These are phyloP conservation scores for Medicago ruthenica DNA, from an alignment of 306 rosid genomes.

Conservation along the genomic window DNA sequence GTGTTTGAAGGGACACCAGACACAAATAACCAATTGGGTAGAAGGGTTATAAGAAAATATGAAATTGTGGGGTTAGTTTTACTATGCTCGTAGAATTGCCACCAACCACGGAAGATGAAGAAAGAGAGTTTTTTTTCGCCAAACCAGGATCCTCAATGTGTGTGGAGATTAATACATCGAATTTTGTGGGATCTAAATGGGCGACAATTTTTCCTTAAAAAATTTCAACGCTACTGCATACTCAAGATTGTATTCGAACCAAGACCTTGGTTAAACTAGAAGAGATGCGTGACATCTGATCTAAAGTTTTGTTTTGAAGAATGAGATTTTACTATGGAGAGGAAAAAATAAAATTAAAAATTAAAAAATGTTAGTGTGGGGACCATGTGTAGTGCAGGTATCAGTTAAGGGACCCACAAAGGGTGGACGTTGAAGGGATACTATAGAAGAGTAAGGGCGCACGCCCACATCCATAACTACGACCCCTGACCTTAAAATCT, in stretches of 20 bases:
- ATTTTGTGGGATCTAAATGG: no score
- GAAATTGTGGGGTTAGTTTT: slow-evolving; percentile 41
- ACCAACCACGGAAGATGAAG: slow-evolving; percentile 57
- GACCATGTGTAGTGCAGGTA: slow-evolving; percentile 52
- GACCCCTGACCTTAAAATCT: slow-evolving; percentile 86
- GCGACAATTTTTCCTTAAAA: no score
- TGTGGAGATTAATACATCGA: no score
- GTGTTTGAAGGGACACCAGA: slow-evolving; percentile 41
- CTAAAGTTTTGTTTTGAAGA: no score
- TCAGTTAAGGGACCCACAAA: slow-evolving; percentile 55
- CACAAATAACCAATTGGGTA: slow-evolving; percentile 46
- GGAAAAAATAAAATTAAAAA: no score
- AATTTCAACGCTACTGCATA: no score
- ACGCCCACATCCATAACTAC: slow-evolving; percentile 77
- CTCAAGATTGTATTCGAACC: no score
- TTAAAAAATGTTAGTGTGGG: slow-evolving; percentile 45
- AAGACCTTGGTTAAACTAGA: no score
- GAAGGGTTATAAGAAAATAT: background rate
- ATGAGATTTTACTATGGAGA: background rate
- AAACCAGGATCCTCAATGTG: no score
- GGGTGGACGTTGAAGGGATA: slow-evolving; percentile 34
- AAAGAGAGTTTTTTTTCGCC: slow-evolving; percentile 12
- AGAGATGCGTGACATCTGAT: no score
- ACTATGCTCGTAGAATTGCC: slow-evolving; percentile 52
- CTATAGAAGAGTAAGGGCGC: slow-evolving; percentile 56